phyloP scores from a whole-genome alignment of 768 basidiomycete genomes.

The Calocybe gangraenosa region DNA sequence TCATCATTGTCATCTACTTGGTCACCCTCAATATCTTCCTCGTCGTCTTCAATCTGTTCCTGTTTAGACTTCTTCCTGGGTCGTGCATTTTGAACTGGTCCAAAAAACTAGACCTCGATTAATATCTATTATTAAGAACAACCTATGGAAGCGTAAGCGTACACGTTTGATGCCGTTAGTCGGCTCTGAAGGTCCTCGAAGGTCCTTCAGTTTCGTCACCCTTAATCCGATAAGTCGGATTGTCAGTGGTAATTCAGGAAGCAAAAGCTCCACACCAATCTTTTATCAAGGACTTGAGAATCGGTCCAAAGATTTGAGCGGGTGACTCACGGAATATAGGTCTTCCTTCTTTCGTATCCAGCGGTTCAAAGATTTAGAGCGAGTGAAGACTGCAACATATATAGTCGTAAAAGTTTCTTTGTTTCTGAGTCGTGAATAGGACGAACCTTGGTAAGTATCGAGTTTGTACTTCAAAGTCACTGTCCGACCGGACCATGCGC shows the following conservation, averaged over 20 bases:
- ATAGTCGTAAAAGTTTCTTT: not conserved
- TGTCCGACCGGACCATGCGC: constrained; percentile 83
- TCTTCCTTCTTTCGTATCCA: constrained; percentile 81
- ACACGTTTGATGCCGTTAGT: constrained; percentile 72
- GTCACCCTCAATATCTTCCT: constrained; percentile 10
- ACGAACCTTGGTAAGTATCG: constrained; percentile 77
- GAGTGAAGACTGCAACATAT: constrained; percentile 57
- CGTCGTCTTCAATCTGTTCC: constrained; percentile 17
- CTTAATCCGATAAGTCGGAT: constrained; percentile 86
- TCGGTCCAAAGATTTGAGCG: constrained; percentile 5
- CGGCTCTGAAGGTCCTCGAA: constrained; percentile 41
- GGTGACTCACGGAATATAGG: constrained; percentile 57
- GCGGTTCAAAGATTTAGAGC: constrained; percentile 74
- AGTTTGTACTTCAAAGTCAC: constrained; percentile 92
- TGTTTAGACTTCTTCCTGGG: constrained; percentile 39
- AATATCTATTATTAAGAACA: not conserved
- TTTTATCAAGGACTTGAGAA: constrained; percentile 27
- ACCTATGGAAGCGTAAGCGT: constrained; percentile 15
- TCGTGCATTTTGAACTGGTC: constrained; percentile 27
- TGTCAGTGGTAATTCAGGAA: constrained; percentile 73
- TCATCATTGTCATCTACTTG: constrained; percentile 14
- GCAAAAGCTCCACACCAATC: constrained; percentile 79
- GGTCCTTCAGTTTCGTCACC: constrained; percentile 85
- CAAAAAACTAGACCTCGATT: constrained; percentile 50
- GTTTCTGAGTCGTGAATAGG: not conserved